A percentile compares a stretch with the other conserved stretches of the same genome.
These are phyloP conservation scores for Priceomyces castillae DNA, from an alignment of 805 yeast species.

Conservation along the genomic window DNA sequence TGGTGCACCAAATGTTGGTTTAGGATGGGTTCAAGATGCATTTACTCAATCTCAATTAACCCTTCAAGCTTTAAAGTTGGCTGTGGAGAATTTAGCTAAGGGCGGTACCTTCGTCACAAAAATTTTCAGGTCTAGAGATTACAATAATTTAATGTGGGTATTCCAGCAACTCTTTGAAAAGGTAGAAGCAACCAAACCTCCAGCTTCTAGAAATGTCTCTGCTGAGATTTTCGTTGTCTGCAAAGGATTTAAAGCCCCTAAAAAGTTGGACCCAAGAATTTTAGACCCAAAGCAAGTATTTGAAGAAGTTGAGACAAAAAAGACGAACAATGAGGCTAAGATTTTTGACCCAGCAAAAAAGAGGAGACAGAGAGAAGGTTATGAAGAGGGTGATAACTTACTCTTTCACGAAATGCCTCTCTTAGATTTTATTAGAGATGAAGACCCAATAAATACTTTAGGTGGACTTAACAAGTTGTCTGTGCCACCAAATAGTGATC, in stretches of 20 bases:
- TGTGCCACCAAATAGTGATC: slow-evolving; percentile 48
- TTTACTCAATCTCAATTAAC: slow-evolving; percentile 96
- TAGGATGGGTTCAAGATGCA: slow-evolving; percentile 99
- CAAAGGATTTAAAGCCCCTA: slow-evolving; percentile 93
- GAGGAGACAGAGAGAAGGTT: slow-evolving; percentile 90
- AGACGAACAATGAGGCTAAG: slow-evolving; percentile 79
- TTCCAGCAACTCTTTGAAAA: slow-evolving; percentile 93
- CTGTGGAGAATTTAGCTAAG: slow-evolving; percentile 84
- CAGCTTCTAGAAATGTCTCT: slow-evolving; percentile 97
- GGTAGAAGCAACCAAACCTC: slow-evolving; percentile 98
- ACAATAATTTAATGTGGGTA: slow-evolving; percentile 95
- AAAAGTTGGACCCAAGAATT: slow-evolving; percentile 87
- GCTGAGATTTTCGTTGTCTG: slow-evolving; percentile 99
- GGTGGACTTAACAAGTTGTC: slow-evolving; percentile 70
- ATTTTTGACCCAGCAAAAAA: slow-evolving; percentile 93
- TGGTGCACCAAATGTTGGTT: slow-evolving; percentile 99
- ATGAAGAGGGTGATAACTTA: slow-evolving; percentile 86
- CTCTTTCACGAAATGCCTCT: slow-evolving; percentile 69
- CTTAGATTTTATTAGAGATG: slow-evolving; percentile 76
- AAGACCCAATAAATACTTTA: slow-evolving; percentile 78
- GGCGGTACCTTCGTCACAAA: slow-evolving; percentile 97
- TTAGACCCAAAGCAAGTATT: slow-evolving; percentile 91
- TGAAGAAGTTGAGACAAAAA: slow-evolving; percentile 75
- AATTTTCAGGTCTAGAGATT: slow-evolving; percentile 97
- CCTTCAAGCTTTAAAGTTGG: slow-evolving; percentile 86